These are phyloP conservation scores for Alloascoidea africana DNA, from an alignment of 805 yeast species.

Conservation along the genomic window DNA sequence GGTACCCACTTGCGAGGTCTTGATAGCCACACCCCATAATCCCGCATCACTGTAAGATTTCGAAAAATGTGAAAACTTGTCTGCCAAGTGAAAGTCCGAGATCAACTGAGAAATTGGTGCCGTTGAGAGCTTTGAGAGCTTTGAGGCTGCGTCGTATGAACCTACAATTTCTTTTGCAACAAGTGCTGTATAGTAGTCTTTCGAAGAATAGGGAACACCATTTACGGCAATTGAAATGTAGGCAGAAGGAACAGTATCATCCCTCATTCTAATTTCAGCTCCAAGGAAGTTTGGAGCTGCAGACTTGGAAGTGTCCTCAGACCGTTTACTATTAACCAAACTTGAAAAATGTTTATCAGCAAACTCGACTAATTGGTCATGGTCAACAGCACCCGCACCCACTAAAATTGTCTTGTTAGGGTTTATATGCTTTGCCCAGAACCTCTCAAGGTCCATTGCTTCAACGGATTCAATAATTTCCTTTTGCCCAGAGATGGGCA, in stretches of 20 bases:
- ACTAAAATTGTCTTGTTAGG: slow-evolving; percentile 55
- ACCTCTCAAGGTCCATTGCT: slow-evolving; percentile 38
- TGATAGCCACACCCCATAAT: slow-evolving; percentile 70
- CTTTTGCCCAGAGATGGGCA: slow-evolving; percentile 62
- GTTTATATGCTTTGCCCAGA: slow-evolving; percentile 40
- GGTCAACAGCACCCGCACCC: slow-evolving; percentile 52
- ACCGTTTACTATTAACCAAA: no score
- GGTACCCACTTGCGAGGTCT: slow-evolving; percentile 38
- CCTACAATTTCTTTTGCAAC: slow-evolving; percentile 58
- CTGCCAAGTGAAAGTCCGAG: slow-evolving; percentile 59
- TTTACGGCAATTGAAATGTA: slow-evolving; percentile 62
- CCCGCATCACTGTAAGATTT: slow-evolving; percentile 63
- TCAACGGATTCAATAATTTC: slow-evolving; percentile 49
- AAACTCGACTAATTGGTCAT: slow-evolving; percentile 53
- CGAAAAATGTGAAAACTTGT: slow-evolving; percentile 58
- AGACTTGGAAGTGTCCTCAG: slow-evolving; percentile 40
- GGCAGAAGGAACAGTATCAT: slow-evolving; percentile 72
- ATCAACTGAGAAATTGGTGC: slow-evolving; percentile 58
- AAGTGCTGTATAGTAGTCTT: slow-evolving; percentile 53
- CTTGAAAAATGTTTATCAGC: slow-evolving; percentile 33
- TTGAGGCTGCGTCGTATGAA: slow-evolving; percentile 36
- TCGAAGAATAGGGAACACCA: slow-evolving; percentile 51
- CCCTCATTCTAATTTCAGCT: slow-evolving; percentile 79
- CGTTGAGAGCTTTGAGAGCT: slow-evolving; percentile 42
- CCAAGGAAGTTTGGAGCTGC: slow-evolving; percentile 59